Evolutionary conservation across 2,329 filamentous ascomycete species (phyloP), one percentile per base, ranked within the genome.

Genomic region (Cladobotryum protrusum): DNA sequence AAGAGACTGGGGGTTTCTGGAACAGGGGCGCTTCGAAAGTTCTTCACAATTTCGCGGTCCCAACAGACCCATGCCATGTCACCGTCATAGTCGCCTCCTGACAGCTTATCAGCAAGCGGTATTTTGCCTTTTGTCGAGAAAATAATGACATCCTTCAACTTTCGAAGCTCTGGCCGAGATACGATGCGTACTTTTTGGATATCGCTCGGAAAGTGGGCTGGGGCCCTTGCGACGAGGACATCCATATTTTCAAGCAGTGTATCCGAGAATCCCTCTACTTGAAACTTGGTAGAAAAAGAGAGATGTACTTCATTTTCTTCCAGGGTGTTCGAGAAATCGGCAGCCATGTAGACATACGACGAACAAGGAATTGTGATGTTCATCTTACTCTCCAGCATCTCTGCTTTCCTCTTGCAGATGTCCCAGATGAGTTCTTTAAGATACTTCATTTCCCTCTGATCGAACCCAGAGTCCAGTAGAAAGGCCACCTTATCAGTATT

Each of bases 21-120:
- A 2, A 60, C 55, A 0, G 59, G n/a, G 0, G 81, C 79, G 51
- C 87, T 89, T 4, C 60, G 56, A 56, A 92, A 92, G n/a, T 81
- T 81, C 5, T 70, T 57, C 0, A 88, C 85, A 3, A 93, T 75
- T 0, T 69, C 65, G 0, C 72, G 69, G 24, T 91, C 86, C 85
- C 85, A 92, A 59, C 85, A 89, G 0, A 89, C 68, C 86, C 86
- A 91, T 4, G 86, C 80, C n/a, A 71, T 76, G 54, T 93, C 88
- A 0, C 88, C 88, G 56, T 92, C 87, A 54, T 90, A 92, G 59
- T 92, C 88, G 0, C 88, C 88, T 0, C 88, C 88, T 1, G 86
- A 88, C 0, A 92, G 71, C 58, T 84, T 83, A 8, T 81, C 78
- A 0, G 87, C 88, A 0, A 90, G 72, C 0, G 87, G 79, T 1